A percentile compares a stretch with the other conserved stretches of the same genome.
Conservation (phyloP, 2,329 filamentous ascomycete species). For the Chaetomiaceae sp. region DNA sequence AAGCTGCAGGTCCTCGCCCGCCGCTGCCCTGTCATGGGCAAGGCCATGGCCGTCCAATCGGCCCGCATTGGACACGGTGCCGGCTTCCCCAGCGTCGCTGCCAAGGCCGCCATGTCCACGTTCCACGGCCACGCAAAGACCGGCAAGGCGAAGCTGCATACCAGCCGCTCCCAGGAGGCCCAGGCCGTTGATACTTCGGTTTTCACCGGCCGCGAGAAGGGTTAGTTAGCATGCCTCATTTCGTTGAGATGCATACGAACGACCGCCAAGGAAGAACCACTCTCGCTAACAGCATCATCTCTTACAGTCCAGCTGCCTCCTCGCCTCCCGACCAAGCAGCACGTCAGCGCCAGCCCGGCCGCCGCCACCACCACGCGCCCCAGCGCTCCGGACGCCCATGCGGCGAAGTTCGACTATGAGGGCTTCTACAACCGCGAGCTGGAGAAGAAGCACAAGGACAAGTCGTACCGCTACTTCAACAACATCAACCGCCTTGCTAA, state of each 20-base stretch:
- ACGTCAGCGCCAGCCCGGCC: slow-evolving; percentile 20
- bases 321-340: slow-evolving; percentile 25
- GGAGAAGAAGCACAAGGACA: slow-evolving; percentile 99
- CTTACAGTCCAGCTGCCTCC: slow-evolving; percentile 36
- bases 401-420: slow-evolving; percentile 80
- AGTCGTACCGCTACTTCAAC: slow-evolving; percentile 99
- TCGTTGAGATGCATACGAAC: not conserved
- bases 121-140: slow-evolving; percentile 49
- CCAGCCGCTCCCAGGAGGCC: slow-evolving; percentile 71
- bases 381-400: slow-evolving; percentile 29
- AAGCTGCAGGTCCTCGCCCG: slow-evolving; percentile 92
- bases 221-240: slow-evolving; percentile 35
- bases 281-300: slow-evolving; percentile 11
- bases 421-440: slow-evolving; percentile 82
- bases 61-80: slow-evolving; percentile 47
- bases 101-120: slow-evolving; percentile 47
- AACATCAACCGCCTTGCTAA: slow-evolving; percentile 98
- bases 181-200: slow-evolving; percentile 62
- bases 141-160: slow-evolving; percentile 74
- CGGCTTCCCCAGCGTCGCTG: slow-evolving; percentile 38
- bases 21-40: slow-evolving; percentile 98
- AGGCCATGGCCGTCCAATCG: slow-evolving; percentile 86
- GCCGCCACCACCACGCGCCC: slow-evolving; percentile 32
- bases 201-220: slow-evolving; percentile 43
- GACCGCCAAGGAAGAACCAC: too few relatives aligned